Base-by-base conservation (phyloP, 2,329 filamentous ascomycete species). In the Pyricularia sp. region DNA sequence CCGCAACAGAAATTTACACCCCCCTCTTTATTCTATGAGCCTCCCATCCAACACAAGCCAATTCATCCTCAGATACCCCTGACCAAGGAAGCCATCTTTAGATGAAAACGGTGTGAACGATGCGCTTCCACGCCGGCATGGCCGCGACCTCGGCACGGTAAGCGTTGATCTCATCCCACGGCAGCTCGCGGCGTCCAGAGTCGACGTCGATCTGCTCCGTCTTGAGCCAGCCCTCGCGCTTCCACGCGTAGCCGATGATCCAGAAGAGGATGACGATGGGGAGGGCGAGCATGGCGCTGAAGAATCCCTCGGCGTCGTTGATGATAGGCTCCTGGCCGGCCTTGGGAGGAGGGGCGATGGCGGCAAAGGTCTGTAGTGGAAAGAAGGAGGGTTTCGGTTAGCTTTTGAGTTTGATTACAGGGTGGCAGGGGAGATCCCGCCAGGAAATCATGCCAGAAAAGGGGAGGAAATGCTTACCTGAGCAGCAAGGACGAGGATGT, bases 151-250 rank as follows among this genome's bases (percentile, higher is more conserved):
- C n/a, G 23, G 64, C 64, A 73, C 85, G 78, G 75, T 86, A 84
- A 64, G 81, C 78, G 42, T 89, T 84, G 78, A 90, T 88, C 61
- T 80, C 79, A 11, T 89, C 87, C 86, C 86, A 90, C 75, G 91
- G 85, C 67, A 90, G 82, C 77, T 87, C 84, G 70, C 88, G 83
- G 59, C 88, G 84, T 71, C 88, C 89, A 30, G 83, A 84, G 74
- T 92, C 88, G 68, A 92, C 83, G 72, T 92, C 89, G 69, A 92
- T 90, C 72, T 91, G 79, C 31, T 81, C 78, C 2, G 85, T 76
- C 28, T 76, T 82, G 68, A 89, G 80, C 86, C 86, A 91, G n/a
- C 84, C 84, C 28, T 81, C 77, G 61, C 86, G 81, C 82, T 92
- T 92, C 89, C 88, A 91, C 71, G 86, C 17, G 75, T 84, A 90